phyloP scores from a whole-genome alignment of 805 yeast genomes.

The Starmerella apicola region DNA sequence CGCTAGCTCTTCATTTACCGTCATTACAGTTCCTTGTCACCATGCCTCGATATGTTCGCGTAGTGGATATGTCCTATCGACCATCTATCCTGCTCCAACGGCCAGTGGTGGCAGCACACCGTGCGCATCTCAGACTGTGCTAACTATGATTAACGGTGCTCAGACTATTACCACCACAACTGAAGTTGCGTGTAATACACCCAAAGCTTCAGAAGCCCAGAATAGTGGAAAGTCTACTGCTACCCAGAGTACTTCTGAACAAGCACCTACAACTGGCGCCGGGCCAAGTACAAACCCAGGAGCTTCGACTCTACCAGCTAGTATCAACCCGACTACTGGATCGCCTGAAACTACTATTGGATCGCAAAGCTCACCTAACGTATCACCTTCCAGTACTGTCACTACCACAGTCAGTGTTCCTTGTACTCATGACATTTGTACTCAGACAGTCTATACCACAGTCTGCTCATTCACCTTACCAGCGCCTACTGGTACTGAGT shows the following conservation, averaged over 20 bases:
- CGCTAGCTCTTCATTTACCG: neutral
- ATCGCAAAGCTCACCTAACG: too few relatives aligned
- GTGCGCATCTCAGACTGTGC: neutral
- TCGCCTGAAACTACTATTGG: too few relatives aligned
- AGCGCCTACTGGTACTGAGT: conserved; percentile 6
- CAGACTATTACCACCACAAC: conserved; percentile 1
- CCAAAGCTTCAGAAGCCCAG: neutral
- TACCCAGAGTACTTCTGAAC: too few relatives aligned
- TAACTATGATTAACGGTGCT: neutral
- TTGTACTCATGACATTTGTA: conserved; percentile 10
- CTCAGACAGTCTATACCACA: conserved; percentile 13
- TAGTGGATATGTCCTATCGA: conserved; percentile 7
- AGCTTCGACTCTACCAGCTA: too few relatives aligned
- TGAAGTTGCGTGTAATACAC: neutral
- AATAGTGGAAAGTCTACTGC: too few relatives aligned
- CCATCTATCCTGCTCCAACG: conserved; percentile 7
- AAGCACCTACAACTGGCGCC: too few relatives aligned
- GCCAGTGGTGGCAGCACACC: neutral
- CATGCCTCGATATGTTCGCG: conserved; percentile 8
- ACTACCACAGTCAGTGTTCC: conserved; percentile 11
- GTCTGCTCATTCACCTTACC: conserved; percentile 12
- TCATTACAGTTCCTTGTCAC: conserved; percentile 9
- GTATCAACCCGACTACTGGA: too few relatives aligned
- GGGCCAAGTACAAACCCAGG: too few relatives aligned
- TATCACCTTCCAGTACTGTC: too few relatives aligned